Base-by-base conservation (phyloP, 345 rosid species). In the Citrus glauca region DNA sequence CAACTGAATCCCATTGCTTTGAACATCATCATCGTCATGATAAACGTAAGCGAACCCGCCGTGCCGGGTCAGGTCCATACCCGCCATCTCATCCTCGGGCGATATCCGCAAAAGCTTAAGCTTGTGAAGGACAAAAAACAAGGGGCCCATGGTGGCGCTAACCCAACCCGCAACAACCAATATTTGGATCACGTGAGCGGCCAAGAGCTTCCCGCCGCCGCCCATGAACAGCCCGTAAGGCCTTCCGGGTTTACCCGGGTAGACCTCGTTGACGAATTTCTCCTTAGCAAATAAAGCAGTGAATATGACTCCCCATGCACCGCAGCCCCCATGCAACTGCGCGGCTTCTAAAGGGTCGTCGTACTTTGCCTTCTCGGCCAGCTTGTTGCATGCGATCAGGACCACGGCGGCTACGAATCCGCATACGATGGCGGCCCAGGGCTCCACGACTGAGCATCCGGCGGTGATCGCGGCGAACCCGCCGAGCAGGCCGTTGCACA, bases 281-380 rank as follows among this genome's bases (percentile, higher is more conserved):
- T 93, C 59, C 0, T 71, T 77, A 0, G 98, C 98, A 70, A 95
- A 91, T 20, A 95, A 78, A n/a, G 90, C 97, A 0, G 97, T 94
- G 82, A 95, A 95, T 63, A 95, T 77, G 35, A 95, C 75, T 0
- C 98, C 98, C 98, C 98, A 95, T 0, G 91, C 87, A 1, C 98
- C 98, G 13, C 98, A 95, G 2, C 98, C 98, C 20, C 98, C 98
- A 25, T 95, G 98, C 17, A 95, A 80, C 80, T 95, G 98, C 0
- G 98, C 94, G 0, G 98, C 98, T 71, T 93, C 97, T 0, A 95
- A 78, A 0, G 98, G 98, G 71, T 95, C 98, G 45, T 95, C 98
- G 53, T 62, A 91, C 45, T 81, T 79, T 0, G 88, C 2, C 9
- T 64, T 82, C 83, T 93, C 97, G 0, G 98, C 98, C 19, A 95